Evolutionary conservation across 371 early-diverging fungal genomes (phyloP).

Genomic region (Haplosporangium sp.): DNA sequence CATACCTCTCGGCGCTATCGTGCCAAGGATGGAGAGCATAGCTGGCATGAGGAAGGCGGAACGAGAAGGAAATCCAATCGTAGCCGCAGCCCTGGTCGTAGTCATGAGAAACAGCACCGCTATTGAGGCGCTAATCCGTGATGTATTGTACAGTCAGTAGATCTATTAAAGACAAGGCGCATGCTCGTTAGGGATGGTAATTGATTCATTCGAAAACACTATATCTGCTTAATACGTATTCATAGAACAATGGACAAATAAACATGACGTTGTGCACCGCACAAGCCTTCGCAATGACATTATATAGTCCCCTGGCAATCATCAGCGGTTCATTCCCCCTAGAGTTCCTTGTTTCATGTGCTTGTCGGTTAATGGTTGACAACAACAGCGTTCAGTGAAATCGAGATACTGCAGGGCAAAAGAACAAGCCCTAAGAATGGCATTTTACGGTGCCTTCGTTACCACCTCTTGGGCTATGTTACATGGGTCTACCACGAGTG

Average conservation of each 20-base stretch:
- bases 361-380: too few species aligned
- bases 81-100: constrained; percentile 14
- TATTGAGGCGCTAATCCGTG: neutral
- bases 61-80: neutral
- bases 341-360: too few species aligned
- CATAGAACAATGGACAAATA: too few species aligned
- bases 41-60: neutral
- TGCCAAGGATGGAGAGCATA: neutral
- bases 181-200: neutral
- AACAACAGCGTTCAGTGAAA: too few species aligned
- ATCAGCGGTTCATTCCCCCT: too few species aligned
- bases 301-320: too few species aligned
- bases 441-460: too few species aligned
- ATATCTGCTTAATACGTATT: too few species aligned
- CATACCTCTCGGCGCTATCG: neutral
- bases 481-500: neutral
- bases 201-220: neutral
- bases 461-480: constrained; percentile 4
- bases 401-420: too few species aligned
- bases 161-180: neutral
- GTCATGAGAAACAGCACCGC: constrained; percentile 1
- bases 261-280: too few species aligned
- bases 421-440: too few species aligned
- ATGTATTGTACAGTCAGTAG: neutral
- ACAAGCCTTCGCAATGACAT: too few species aligned